Evolutionary conservation across 78 protist species (phyloP), one percentile per base, ranked within the genome.

Genomic region (Speleostelium caveatum): DNA sequence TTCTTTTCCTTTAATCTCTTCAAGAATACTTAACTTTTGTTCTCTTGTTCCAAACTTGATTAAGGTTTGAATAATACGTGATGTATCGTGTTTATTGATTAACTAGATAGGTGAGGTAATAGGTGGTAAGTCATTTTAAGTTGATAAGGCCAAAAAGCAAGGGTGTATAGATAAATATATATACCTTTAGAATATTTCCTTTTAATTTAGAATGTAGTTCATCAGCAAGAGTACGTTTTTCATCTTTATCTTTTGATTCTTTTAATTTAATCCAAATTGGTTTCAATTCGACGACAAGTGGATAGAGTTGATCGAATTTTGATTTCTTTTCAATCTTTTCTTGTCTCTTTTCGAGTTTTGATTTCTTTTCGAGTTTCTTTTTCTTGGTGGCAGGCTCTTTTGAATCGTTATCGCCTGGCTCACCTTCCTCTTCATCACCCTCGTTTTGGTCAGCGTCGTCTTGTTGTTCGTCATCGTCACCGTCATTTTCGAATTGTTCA

Each of bases 51-150:
- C 96, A 71, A 63, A 87, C 56, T 88, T 79, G 32, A 94, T 26
- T 35, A 68, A 3, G 0, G 90, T 42, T 68, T 94, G 96, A 30
- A 94, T 56, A 4, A 94, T 36, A 21, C 96, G 33, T 28, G 93
- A 76, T 36, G 94, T 94, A 28, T 94, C 96, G 61, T 94, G 96
- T 69, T 88, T 87, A 4, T 51, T 59, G 19, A 69, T 80, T 22
- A 90, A 26, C 92, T 68, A 56, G 3, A 56, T 8, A 38, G 26
- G 22, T 30, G 0, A 58, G 38, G 7, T 2, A 77, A 22, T 16
- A 49, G n/a, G n/a, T n/a, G n/a, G n/a, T n/a, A n/a, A n/a, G n/a
- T n/a, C n/a, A n/a, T n/a, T n/a, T n/a, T n/a, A n/a, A n/a, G n/a
- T n/a, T n/a, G n/a, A n/a, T n/a, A n/a, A n/a, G n/a, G n/a, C n/a